Evolutionary conservation across 2,329 filamentous ascomycete species (phyloP).

Genomic region (Cercospora sp.): DNA sequence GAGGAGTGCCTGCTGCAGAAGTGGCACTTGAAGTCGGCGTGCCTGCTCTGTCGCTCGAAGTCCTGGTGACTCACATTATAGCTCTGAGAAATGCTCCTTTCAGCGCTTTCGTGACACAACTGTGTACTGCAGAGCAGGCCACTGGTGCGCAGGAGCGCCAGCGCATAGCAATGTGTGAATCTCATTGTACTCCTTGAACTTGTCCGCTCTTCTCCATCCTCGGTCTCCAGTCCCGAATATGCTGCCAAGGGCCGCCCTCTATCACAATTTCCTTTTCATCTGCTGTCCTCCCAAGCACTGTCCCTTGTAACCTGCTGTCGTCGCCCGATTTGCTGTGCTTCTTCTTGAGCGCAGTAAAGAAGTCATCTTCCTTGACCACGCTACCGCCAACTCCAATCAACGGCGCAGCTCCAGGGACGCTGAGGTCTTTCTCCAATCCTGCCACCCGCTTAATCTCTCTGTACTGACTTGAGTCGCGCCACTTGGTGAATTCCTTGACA

Average conservation of each 20-base stretch:
- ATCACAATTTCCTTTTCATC: slow-evolving; percentile 73
- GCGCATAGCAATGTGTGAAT: background rate
- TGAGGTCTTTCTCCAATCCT: slow-evolving; percentile 56
- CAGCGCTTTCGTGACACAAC: background rate
- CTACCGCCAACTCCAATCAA: slow-evolving; percentile 42
- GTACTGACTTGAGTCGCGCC: slow-evolving; percentile 73
- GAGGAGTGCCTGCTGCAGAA: background rate
- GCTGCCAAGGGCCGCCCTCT: slow-evolving; percentile 72
- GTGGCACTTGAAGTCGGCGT: background rate
- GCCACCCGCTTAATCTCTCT: slow-evolving; percentile 80
- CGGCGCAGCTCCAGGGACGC: slow-evolving; percentile 50
- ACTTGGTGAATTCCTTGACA: slow-evolving; percentile 73
- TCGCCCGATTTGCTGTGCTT: slow-evolving; percentile 83
- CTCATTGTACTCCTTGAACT: slow-evolving; percentile 10
- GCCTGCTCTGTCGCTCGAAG: background rate
- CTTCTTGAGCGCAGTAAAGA: slow-evolving; percentile 69
- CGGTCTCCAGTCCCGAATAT: slow-evolving; percentile 64
- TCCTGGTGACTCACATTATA: background rate
- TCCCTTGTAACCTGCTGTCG: slow-evolving; percentile 81
- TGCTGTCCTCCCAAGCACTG: slow-evolving; percentile 71
- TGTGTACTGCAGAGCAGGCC: background rate
- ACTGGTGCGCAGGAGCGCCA: background rate
- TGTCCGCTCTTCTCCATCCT: slow-evolving; percentile 34
- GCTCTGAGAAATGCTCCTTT: background rate
- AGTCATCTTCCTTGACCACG: slow-evolving; percentile 48